phyloP scores from a whole-genome alignment of 2,329 filamentous ascomycete species.

The Aspergillus nomiae region DNA sequence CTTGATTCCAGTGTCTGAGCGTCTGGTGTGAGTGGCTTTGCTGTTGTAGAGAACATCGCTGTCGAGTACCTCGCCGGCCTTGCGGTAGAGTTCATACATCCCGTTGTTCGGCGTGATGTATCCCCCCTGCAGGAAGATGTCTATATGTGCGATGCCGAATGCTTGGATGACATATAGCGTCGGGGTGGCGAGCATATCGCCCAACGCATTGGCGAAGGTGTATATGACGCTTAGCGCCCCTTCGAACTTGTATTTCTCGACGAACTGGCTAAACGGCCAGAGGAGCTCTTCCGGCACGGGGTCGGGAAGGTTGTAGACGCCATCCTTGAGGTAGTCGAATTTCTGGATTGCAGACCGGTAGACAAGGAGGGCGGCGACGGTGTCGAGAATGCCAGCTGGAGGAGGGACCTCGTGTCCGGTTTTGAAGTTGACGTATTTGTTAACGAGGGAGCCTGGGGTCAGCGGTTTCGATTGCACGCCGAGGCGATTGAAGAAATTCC shows the following conservation, averaged over 20 bases:
- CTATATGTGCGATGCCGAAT: slow-evolving; percentile 16
- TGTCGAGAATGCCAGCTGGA: slow-evolving; percentile 1
- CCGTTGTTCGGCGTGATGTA: slow-evolving; percentile 24
- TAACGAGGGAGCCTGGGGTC: slow-evolving; percentile 19
- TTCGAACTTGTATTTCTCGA: slow-evolving; percentile 16
- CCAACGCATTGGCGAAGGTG: slow-evolving; percentile 16
- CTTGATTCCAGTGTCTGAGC: slow-evolving; percentile 20
- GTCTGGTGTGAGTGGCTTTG: slow-evolving; percentile 20
- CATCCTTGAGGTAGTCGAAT: slow-evolving; percentile 12
- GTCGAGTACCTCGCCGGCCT: slow-evolving; percentile 26
- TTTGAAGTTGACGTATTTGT: slow-evolving; percentile 33
- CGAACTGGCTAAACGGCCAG: slow-evolving; percentile 21
- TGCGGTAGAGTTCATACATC: slow-evolving; percentile 21
- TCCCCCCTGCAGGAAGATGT: slow-evolving; percentile 19
- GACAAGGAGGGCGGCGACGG: slow-evolving; percentile 1
- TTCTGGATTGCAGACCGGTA: slow-evolving; percentile 17
- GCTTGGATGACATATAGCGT: slow-evolving; percentile 12
- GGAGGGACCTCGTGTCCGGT: slow-evolving; percentile 16
- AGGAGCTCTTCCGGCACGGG: slow-evolving; percentile 23
- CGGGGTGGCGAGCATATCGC: slow-evolving; percentile 16
- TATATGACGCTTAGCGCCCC: slow-evolving; percentile 10
- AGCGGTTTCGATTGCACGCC: slow-evolving; percentile 26
- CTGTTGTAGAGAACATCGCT: slow-evolving; percentile 29
- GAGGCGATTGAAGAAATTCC: slow-evolving; percentile 32
- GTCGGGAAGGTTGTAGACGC: slow-evolving; percentile 42